Evolutionary conservation across 2,329 filamentous ascomycete species (phyloP).

Genomic region (Colletotrichum abscissum): DNA sequence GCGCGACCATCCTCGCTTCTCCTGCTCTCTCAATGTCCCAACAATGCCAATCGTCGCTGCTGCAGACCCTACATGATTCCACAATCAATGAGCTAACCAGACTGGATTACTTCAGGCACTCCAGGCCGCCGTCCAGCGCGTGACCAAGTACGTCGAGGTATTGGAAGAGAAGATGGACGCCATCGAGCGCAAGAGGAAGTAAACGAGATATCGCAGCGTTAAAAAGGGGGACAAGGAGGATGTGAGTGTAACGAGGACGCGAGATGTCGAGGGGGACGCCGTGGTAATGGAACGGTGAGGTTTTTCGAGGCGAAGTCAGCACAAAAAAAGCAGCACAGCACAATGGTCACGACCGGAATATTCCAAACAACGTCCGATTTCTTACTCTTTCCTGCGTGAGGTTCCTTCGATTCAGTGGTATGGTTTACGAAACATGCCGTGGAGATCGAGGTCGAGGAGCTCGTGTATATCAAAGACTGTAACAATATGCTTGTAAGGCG

Average conservation of each 20-base stretch:
- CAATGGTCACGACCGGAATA: slow-evolving; percentile 24
- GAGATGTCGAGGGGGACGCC: not conserved
- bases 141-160: slow-evolving; percentile 84
- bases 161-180: slow-evolving; percentile 84
- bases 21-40: not conserved
- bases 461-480: not conserved
- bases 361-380: not conserved
- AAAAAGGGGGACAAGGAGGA: not conserved
- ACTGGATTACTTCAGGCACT: slow-evolving; percentile 70
- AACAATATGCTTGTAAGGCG: not conserved
- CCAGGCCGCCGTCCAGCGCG: slow-evolving; percentile 86
- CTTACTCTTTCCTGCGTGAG: not conserved
- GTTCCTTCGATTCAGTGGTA: not conserved
- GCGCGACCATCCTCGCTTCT: not conserved
- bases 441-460: not conserved
- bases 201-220: slow-evolving; percentile 35
- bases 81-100: slow-evolving; percentile 13
- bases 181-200: slow-evolving; percentile 75
- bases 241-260: not conserved
- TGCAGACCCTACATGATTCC: not conserved
- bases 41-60: too few species aligned
- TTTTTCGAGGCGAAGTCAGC: slow-evolving; percentile 17
- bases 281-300: slow-evolving; percentile 13
- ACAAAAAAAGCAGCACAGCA: slow-evolving; percentile 26
- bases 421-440: not conserved